Evolutionary conservation across 345 rosid genomes (phyloP).

Genomic region (Melastoma malabathricum): DNA sequence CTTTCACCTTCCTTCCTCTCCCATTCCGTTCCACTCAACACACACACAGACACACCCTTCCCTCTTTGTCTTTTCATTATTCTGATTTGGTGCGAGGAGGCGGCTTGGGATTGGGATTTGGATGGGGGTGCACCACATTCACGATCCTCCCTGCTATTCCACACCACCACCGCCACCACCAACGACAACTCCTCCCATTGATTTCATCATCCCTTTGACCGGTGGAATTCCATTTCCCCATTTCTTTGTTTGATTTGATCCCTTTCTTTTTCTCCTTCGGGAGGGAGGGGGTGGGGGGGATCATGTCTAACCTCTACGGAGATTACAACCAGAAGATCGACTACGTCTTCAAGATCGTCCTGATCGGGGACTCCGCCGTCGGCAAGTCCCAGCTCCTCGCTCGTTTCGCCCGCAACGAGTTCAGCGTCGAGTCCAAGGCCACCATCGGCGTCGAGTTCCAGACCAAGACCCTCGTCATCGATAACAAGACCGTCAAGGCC

Average conservation of each 20-base stretch:
- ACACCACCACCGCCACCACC: no score
- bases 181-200: no score
- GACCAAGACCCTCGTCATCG: constrained; percentile 66
- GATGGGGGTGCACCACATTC: no score
- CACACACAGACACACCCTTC: no score
- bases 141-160: no score
- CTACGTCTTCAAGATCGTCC: constrained; percentile 68
- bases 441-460: constrained; percentile 86
- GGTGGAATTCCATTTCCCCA: background rate
- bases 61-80: no score
- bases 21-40: no score
- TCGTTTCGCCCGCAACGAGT: constrained; percentile 69
- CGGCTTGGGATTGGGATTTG: no score
- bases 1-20: no score
- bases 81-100: no score
- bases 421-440: constrained; percentile 70
- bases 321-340: constrained; percentile 78
- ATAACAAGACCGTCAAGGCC: constrained; percentile 69
- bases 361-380: constrained; percentile 81
- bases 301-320: constrained; percentile 58
- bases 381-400: constrained; percentile 75
- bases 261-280: background rate
- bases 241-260: no score
- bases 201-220: no score
- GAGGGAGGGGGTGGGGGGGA: background rate